phyloP scores from a whole-genome alignment of 768 basidiomycete genomes.

The Cubamyces sp. region DNA sequence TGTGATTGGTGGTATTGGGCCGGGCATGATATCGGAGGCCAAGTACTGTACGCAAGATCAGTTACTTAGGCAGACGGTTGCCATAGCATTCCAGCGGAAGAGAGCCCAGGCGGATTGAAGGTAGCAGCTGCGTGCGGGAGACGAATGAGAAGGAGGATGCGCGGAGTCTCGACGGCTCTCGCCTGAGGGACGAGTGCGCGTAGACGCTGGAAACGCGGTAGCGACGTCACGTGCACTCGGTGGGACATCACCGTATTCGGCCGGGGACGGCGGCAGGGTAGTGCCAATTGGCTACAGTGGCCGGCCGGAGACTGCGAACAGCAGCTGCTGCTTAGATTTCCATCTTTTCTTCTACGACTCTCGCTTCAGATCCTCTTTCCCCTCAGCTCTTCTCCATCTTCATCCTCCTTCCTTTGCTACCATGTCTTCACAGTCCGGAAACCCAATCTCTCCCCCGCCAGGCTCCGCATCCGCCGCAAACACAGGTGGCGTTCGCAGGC shows the following conservation, averaged over 20 bases:
- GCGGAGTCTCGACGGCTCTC: slow-evolving; percentile 14
- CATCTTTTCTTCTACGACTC: slow-evolving; percentile 19
- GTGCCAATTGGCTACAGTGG: slow-evolving; percentile 3
- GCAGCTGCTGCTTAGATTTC: slow-evolving; percentile 15
- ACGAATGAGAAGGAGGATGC: not conserved
- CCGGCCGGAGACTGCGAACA: slow-evolving; percentile 20
- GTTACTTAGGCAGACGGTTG: not conserved
- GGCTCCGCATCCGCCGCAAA: slow-evolving; percentile 40
- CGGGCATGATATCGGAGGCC: slow-evolving; percentile 12
- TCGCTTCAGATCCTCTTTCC: slow-evolving; percentile 6
- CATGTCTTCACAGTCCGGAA: slow-evolving; percentile 44
- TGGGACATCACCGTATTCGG: slow-evolving; percentile 11
- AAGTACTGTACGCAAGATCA: not conserved
- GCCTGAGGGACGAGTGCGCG: slow-evolving; percentile 3
- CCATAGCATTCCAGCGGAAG: not conserved
- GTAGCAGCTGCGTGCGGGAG: not conserved
- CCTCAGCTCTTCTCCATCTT: slow-evolving; percentile 18
- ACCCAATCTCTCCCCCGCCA: slow-evolving; percentile 48
- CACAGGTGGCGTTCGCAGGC: slow-evolving; percentile 65
- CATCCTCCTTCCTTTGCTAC: slow-evolving; percentile 19
- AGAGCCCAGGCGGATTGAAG: not conserved
- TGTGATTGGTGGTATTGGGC: slow-evolving; percentile 42
- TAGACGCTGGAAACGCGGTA: not conserved
- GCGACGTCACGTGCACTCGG: not conserved
- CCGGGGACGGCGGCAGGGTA: slow-evolving; percentile 7